Evolutionary conservation across 805 yeast genomes (phyloP).

Genomic region (Myxozyma sirexii): DNA sequence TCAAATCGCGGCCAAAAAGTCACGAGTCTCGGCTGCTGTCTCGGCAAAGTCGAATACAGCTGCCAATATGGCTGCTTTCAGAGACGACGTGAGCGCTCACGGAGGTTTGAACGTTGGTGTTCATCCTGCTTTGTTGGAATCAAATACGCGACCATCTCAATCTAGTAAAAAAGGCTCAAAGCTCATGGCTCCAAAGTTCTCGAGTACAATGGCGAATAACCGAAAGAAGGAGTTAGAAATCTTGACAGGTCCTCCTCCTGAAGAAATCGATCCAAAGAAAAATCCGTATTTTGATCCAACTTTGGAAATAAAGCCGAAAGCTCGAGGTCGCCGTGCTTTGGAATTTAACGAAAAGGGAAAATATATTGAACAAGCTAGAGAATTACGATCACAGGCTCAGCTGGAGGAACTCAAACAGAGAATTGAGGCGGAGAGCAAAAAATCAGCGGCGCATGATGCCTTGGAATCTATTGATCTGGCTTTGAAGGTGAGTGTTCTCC

Average conservation of each 20-base stretch:
- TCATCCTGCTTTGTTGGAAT: conserved; percentile 39
- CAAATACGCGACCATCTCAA: not conserved
- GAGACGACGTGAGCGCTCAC: conserved; percentile 15
- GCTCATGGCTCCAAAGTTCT: conserved; percentile 18
- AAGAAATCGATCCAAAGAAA: conserved; percentile 26
- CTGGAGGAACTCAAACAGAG: conserved; percentile 43
- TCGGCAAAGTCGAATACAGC: conserved; percentile 1
- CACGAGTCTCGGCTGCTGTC: conserved; percentile 25
- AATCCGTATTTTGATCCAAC: conserved; percentile 47
- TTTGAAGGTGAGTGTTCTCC: conserved; percentile 48
- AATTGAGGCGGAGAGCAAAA: conserved; percentile 42
- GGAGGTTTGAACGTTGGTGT: conserved; percentile 41
- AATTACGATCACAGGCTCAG: conserved; percentile 48
- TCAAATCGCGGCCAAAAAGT: conserved; percentile 27
- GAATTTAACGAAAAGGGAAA: conserved; percentile 66
- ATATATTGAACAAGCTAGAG: conserved; percentile 57
- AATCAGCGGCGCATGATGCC: conserved; percentile 56
- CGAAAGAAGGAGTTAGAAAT: conserved; percentile 13
- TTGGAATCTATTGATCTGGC: conserved; percentile 57
- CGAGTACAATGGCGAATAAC: conserved; percentile 15
- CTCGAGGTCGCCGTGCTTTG: conserved; percentile 47
- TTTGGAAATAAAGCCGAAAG: conserved; percentile 21
- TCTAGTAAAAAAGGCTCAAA: conserved; percentile 8
- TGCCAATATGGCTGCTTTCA: conserved; percentile 1
- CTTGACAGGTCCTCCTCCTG: conserved; percentile 23